Percentiles rank a stretch among this genome's conserved stretches.
Evolutionary conservation across 2,329 filamentous ascomycete genomes (phyloP).

Genomic region (Claviceps digitariae): DNA sequence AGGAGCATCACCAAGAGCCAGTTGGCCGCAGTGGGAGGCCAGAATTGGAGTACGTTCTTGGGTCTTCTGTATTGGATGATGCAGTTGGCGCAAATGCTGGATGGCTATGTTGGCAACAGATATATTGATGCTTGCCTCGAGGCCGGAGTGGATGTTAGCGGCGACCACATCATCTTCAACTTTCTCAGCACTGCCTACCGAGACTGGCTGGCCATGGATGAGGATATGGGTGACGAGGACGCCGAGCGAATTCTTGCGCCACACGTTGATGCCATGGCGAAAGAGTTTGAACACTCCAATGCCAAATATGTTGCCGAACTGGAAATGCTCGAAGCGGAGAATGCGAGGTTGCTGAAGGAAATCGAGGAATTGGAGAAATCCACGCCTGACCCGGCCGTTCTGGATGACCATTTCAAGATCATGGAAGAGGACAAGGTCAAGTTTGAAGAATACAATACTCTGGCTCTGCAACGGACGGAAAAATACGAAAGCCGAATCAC

Average conservation of each 20-base stretch:
- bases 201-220: conserved; percentile 87
- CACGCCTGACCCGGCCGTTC: conserved; percentile 65
- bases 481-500: conserved; percentile 75
- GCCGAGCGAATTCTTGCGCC: conserved; percentile 66
- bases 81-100: conserved; percentile 90
- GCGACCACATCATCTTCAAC: conserved; percentile 86
- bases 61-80: conserved; percentile 98
- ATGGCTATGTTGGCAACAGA: conserved; percentile 60
- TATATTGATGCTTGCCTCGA: conserved; percentile 89
- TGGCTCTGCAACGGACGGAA: conserved; percentile 71
- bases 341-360: conserved; percentile 65
- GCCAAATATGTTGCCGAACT: conserved; percentile 75
- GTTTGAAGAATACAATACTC: conserved; percentile 86
- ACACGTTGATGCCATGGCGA: conserved; percentile 77
- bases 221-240: conserved; percentile 76
- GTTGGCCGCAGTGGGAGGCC: conserved; percentile 84
- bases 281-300: conserved; percentile 75
- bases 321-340: conserved; percentile 73
- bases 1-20: conserved; percentile 94
- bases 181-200: conserved; percentile 83
- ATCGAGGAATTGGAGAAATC: conserved; percentile 83
- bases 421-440: conserved; percentile 90
- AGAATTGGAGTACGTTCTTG: conserved; percentile 93
- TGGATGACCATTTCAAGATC: conserved; percentile 84
- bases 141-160: conserved; percentile 72